Conservation (phyloP, 768 basidiomycete species). For the Tricholomella constricta region DNA sequence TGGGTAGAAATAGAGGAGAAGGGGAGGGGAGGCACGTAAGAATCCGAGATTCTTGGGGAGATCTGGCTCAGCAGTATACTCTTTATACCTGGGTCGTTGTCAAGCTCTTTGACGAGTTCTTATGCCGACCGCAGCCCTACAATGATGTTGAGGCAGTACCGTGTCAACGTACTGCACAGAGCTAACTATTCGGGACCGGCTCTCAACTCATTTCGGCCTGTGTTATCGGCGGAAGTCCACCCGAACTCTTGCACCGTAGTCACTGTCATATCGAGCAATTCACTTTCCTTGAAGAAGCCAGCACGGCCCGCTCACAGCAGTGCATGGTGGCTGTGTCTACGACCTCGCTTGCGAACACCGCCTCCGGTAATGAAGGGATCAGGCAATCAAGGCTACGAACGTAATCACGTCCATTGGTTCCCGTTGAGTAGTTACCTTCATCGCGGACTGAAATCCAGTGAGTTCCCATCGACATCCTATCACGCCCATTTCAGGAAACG, state of each 20-base stretch:
- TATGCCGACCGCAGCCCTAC: conserved; percentile 10
- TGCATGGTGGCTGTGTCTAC: not conserved
- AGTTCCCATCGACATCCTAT: too few species aligned
- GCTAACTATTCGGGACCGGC: not conserved
- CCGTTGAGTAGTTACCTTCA: too few species aligned
- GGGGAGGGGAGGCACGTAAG: not conserved
- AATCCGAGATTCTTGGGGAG: conserved; percentile 4
- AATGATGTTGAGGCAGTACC: conserved; percentile 8
- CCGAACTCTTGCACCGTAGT: not conserved
- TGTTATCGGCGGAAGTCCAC: too few species aligned
- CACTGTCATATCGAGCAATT: too few species aligned
- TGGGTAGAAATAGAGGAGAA: not conserved
- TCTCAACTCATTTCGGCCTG: not conserved
- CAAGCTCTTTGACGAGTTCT: conserved; percentile 7
- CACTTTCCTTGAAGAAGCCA: not conserved
- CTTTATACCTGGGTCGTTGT: conserved; percentile 14
- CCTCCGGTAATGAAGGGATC: not conserved
- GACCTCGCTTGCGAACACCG: not conserved
- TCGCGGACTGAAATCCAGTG: too few species aligned
- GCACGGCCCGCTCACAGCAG: too few species aligned
- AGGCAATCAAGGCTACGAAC: too few species aligned
- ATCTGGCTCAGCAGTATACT: not conserved
- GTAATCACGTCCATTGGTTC: too few species aligned
- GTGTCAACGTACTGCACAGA: not conserved
- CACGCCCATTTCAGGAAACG: too few species aligned